A percentile compares a stretch with the other conserved stretches of the same genome.
These are phyloP conservation scores for Talaromyces amestolkiae DNA, from an alignment of 2,329 filamentous ascomycete genomes.

Conservation along the genomic window DNA sequence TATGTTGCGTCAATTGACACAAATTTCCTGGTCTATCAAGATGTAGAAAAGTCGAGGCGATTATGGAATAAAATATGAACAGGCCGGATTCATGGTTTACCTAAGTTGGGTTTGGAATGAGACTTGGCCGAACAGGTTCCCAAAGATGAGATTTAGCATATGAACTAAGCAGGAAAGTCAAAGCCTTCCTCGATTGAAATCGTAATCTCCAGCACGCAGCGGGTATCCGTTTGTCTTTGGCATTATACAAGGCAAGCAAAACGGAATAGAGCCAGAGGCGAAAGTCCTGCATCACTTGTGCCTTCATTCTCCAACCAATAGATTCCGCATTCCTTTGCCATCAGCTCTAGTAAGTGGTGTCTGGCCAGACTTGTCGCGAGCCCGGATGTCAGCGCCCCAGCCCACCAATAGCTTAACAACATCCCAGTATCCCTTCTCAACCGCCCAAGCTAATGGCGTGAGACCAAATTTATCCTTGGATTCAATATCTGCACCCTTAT, in stretches of 20 bases:
- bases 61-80: too few relatives aligned
- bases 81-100: not conserved
- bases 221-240: not conserved
- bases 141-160: not conserved
- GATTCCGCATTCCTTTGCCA: not conserved
- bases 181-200: not conserved
- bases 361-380: not conserved
- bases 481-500: not conserved
- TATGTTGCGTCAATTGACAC: too few relatives aligned
- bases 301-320: too few relatives aligned
- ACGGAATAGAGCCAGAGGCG: not conserved
- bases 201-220: not conserved
- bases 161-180: not conserved
- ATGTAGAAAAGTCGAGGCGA: not conserved
- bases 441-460: not conserved
- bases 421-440: not conserved
- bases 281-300: not conserved
- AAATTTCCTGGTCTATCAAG: too few relatives aligned
- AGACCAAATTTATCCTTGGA: not conserved
- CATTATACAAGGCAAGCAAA: not conserved
- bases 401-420: not conserved
- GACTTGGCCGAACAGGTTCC: not conserved
- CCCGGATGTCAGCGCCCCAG: not conserved
- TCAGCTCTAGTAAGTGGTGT: not conserved
- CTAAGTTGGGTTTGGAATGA: not conserved